A percentile compares a stretch with the other conserved stretches of the same genome.
Conservation (phyloP, 768 basidiomycete genomes). For the Cyathus striatus region DNA sequence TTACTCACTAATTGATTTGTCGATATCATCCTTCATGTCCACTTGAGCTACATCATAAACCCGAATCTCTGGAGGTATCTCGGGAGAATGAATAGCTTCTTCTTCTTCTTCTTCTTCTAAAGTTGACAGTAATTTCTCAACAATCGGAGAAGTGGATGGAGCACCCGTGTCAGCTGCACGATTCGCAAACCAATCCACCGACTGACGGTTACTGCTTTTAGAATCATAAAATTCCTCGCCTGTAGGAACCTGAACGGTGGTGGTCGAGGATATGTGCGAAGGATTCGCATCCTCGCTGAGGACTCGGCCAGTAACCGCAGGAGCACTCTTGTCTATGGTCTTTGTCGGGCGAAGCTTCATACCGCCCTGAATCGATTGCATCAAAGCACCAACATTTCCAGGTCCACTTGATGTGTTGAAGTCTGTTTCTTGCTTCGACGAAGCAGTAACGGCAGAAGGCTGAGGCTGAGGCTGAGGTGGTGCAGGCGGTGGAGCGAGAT, state of each 20-base stretch:
- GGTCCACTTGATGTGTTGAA: constrained; percentile 26
- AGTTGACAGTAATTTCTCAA: constrained; percentile 39
- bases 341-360: constrained; percentile 64
- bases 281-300: constrained; percentile 73
- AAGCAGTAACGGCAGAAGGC: too few species aligned
- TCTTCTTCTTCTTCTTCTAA: constrained; percentile 64
- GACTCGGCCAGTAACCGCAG: constrained; percentile 68
- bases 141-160: constrained; percentile 13
- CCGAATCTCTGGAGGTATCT: constrained; percentile 50
- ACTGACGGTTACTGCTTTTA: constrained; percentile 55
- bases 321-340: constrained; percentile 80
- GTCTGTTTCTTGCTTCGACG: constrained; percentile 25
- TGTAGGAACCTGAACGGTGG: constrained; percentile 23
- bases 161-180: constrained; percentile 69
- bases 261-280: constrained; percentile 44
- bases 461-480: constrained; percentile 33
- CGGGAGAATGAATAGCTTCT: constrained; percentile 24
- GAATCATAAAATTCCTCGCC: constrained; percentile 11
- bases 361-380: constrained; percentile 79
- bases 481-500: constrained; percentile 34
- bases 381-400: constrained; percentile 58
- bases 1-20: constrained; percentile 52
- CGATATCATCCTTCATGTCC: constrained; percentile 70
- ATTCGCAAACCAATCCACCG: constrained; percentile 88
- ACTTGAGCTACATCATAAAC: constrained; percentile 42